Evolutionary conservation across 345 rosid genomes (phyloP).

Genomic region (Garcia nutans): DNA sequence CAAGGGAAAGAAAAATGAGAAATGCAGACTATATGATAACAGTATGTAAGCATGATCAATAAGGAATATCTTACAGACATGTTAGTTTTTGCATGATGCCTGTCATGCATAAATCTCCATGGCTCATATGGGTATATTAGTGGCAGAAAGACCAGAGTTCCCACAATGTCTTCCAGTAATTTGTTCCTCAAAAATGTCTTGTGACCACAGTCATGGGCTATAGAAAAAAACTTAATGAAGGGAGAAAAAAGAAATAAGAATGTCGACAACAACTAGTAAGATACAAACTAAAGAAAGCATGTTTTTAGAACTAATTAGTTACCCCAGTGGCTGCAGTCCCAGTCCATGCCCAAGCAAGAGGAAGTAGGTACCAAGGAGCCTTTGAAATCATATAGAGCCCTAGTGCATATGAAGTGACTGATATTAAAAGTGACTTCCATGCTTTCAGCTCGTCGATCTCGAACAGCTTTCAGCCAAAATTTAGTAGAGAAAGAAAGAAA

Average conservation of each 20-base stretch:
- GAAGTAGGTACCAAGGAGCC: conserved; percentile 91
- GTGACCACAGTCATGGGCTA: conserved; percentile 99
- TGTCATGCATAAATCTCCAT: conserved; percentile 93
- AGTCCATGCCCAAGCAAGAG: conserved; percentile 97
- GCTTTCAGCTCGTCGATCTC: conserved; percentile 85
- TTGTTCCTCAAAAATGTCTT: conserved; percentile 88
- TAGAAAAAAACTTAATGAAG: conserved; percentile 75
- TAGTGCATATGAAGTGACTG: conserved; percentile 71
- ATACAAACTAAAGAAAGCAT: not conserved
- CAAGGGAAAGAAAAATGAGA: not conserved
- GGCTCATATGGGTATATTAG: conserved; percentile 93
- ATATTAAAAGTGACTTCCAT: conserved; percentile 77
- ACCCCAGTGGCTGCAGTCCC: conserved; percentile 92
- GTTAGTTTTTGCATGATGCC: conserved; percentile 95
- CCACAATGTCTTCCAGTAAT: conserved; percentile 85
- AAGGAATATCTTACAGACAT: conserved; percentile 46
- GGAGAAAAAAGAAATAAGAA: conserved; percentile 20
- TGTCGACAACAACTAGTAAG: conserved; percentile 12
- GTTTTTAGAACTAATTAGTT: conserved; percentile 25
- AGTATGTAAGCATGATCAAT: not conserved
- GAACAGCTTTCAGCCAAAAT: conserved; percentile 54
- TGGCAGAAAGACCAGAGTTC: conserved; percentile 86
- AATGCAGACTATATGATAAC: not conserved
- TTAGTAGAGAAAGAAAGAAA: conserved; percentile 1
- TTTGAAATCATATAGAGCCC: conserved; percentile 84